A percentile compares a stretch with the other conserved stretches of the same genome.
phyloP scores from a whole-genome alignment of 495 filamentous ascomycete genomes.

The Penicillium manginii region DNA sequence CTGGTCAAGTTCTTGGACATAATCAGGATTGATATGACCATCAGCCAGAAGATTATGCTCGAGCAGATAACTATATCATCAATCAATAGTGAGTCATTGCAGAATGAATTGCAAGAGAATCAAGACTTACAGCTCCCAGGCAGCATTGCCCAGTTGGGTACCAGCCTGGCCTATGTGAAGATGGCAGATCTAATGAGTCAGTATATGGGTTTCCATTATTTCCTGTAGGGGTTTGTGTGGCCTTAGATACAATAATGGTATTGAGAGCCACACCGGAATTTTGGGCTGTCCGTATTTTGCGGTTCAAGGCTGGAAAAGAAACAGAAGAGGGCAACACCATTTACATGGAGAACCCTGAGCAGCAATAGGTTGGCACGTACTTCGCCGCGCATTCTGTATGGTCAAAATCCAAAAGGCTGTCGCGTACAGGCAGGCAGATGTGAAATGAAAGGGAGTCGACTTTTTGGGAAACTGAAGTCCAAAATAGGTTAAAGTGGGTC shows the following conservation, averaged over 20 bases:
- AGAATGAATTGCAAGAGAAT: slow-evolving; percentile 59
- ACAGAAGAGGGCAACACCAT: neutral
- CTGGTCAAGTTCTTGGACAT: slow-evolving; percentile 58
- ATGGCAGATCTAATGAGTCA: slow-evolving; percentile 69
- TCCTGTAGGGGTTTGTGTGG: slow-evolving; percentile 7
- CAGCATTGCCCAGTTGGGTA: slow-evolving; percentile 89
- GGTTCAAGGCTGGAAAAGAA: neutral
- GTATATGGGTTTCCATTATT: neutral
- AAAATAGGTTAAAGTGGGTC: neutral
- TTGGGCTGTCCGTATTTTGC: neutral
- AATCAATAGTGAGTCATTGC: slow-evolving; percentile 42
- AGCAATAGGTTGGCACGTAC: slow-evolving; percentile 22
- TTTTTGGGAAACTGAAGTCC: neutral
- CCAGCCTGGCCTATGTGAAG: slow-evolving; percentile 93
- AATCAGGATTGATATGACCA: slow-evolving; percentile 68
- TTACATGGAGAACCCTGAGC: slow-evolving; percentile 14
- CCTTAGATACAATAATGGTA: neutral
- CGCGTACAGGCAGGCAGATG: slow-evolving; percentile 1
- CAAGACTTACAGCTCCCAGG: slow-evolving; percentile 87
- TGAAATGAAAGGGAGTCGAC: neutral
- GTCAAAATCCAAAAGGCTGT: neutral
- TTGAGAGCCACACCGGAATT: slow-evolving; percentile 18
- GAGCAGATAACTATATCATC: slow-evolving; percentile 63
- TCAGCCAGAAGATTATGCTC: slow-evolving; percentile 86
- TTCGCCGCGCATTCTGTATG: slow-evolving; percentile 39